Percentiles rank a stretch among this genome's conserved stretches.
phyloP scores from a whole-genome alignment of 768 basidiomycete genomes.

The Gymnopilus junonius region DNA sequence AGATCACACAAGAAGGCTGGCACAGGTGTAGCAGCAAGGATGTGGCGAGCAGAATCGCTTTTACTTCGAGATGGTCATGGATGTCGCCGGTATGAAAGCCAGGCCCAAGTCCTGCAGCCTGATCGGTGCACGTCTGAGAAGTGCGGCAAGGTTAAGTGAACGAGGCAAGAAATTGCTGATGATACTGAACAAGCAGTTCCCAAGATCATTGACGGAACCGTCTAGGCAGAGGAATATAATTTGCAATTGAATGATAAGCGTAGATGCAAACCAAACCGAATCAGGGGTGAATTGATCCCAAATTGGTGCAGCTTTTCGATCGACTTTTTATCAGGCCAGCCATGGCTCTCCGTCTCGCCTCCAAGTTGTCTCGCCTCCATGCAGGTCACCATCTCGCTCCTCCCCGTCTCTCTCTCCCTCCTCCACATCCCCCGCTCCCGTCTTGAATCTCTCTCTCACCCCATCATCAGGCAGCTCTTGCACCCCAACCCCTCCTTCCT shows the following conservation, averaged over 20 bases:
- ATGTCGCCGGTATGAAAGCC: neutral
- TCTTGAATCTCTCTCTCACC: conserved; percentile 58
- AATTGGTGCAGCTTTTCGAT: conserved; percentile 2
- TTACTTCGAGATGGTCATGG: neutral
- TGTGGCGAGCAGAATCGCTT: neutral
- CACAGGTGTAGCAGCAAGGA: neutral
- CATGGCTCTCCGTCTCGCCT: conserved; percentile 2
- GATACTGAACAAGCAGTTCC: neutral
- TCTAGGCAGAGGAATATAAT: no score
- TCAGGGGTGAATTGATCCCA: conserved; percentile 9
- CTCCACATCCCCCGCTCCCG: conserved; percentile 78
- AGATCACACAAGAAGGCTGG: neutral
- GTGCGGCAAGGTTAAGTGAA: neutral
- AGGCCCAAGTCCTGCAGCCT: neutral
- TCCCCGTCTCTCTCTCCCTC: conserved; percentile 72
- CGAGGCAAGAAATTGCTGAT: neutral
- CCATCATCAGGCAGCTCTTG: conserved; percentile 71
- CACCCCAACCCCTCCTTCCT: conserved; percentile 69
- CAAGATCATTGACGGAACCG: neutral
- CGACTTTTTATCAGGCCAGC: conserved; percentile 6
- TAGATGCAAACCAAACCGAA: conserved; percentile 2
- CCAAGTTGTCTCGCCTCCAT: conserved; percentile 23
- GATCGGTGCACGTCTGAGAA: neutral
- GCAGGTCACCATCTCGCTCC: conserved; percentile 68
- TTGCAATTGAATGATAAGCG: neutral